A percentile compares a stretch with the other conserved stretches of the same genome.
phyloP scores from a whole-genome alignment of 768 basidiomycete genomes.

The Russula abietina region DNA sequence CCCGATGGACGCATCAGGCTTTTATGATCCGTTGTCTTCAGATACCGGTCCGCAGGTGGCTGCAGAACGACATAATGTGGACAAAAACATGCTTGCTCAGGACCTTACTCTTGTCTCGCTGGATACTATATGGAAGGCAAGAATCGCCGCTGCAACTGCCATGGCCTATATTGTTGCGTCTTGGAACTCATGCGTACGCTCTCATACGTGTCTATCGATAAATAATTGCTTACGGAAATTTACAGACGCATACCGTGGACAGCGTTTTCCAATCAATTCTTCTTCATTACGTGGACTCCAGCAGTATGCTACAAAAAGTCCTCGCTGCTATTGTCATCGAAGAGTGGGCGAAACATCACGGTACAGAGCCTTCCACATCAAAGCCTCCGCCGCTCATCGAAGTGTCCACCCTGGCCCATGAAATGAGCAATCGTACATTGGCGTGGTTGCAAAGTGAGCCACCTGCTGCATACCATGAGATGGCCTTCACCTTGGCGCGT shows the following conservation, averaged over 20 bases:
- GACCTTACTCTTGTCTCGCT: slow-evolving; percentile 76
- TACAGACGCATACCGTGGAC: slow-evolving; percentile 42
- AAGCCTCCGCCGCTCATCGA: slow-evolving; percentile 43
- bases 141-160: slow-evolving; percentile 72
- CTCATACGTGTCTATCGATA: slow-evolving; percentile 4
- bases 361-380: slow-evolving; percentile 30
- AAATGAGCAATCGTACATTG: slow-evolving; percentile 64
- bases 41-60: slow-evolving; percentile 42
- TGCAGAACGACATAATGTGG: slow-evolving; percentile 80
- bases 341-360: slow-evolving; percentile 78
- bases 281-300: slow-evolving; percentile 73
- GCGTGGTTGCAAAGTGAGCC: slow-evolving; percentile 66
- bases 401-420: slow-evolving; percentile 51
- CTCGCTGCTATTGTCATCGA: slow-evolving; percentile 80
- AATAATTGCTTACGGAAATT: slow-evolving; percentile 2
- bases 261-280: slow-evolving; percentile 72
- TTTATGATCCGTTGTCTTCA: slow-evolving; percentile 57
- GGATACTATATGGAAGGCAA: slow-evolving; percentile 72
- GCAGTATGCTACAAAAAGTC: slow-evolving; percentile 88
- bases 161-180: slow-evolving; percentile 61
- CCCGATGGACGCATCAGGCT: slow-evolving; percentile 60
- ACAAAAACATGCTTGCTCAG: slow-evolving; percentile 91
- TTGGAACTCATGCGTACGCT: slow-evolving; percentile 59
- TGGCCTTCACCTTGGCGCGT: slow-evolving; percentile 72
- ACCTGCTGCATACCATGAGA: slow-evolving; percentile 85